phyloP scores from a whole-genome alignment of 2,329 filamentous ascomycete species.

The Hawksworthiomyces lignivorus region DNA sequence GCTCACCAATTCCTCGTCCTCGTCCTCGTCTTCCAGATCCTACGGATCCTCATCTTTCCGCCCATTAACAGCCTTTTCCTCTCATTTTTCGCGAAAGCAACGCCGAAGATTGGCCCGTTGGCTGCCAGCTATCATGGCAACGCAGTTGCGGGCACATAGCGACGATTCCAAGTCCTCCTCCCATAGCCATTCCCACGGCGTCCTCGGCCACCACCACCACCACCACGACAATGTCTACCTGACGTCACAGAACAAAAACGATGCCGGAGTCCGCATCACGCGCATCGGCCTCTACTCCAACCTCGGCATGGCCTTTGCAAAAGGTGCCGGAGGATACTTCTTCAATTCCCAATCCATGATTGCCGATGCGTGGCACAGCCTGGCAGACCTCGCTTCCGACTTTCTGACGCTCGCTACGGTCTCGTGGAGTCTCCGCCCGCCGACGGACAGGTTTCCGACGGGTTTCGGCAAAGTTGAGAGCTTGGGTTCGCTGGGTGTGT shows the following conservation, averaged over 20 bases:
- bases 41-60: neutral
- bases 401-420: conserved; percentile 91
- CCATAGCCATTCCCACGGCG: conserved; percentile 43
- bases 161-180: conserved; percentile 48
- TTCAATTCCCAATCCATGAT: conserved; percentile 93
- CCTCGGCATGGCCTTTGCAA: conserved; percentile 86
- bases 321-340: conserved; percentile 83
- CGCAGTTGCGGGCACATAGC: conserved; percentile 16
- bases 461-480: conserved; percentile 99
- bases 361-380: conserved; percentile 89
- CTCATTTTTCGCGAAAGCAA: conserved; percentile 12
- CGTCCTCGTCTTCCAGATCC: conserved; percentile 2
- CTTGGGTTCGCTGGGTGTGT: conserved; percentile 86
- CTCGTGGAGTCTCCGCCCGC: conserved; percentile 82
- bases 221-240: conserved; percentile 82
- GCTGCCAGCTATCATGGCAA: conserved; percentile 20
- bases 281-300: conserved; percentile 84
- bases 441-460: conserved; percentile 74
- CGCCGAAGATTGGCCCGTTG: conserved; percentile 14
- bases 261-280: conserved; percentile 91
- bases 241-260: conserved; percentile 74
- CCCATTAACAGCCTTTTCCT: conserved; percentile 1
- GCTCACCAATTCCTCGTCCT: conserved; percentile 2
- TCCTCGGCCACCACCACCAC: conserved; percentile 61
- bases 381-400: conserved; percentile 92